phyloP scores from a whole-genome alignment of 352 stramenopile genomes.

The Phytophthora pisi region DNA sequence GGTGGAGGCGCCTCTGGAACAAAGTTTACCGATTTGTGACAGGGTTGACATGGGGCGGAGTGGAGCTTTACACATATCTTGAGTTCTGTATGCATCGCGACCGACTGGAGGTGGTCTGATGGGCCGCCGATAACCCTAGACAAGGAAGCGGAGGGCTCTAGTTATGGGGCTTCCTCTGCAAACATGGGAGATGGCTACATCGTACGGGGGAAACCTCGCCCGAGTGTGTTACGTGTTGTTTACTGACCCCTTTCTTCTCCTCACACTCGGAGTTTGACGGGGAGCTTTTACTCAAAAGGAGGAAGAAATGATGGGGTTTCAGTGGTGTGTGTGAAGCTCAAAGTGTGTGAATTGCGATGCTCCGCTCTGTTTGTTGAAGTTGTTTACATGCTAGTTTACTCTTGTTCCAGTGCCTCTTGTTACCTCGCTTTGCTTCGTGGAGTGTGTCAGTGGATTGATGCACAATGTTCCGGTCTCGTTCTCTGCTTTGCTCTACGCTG shows the following conservation, averaged over 20 bases:
- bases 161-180: background rate
- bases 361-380: constrained; percentile 21
- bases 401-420: constrained; percentile 19
- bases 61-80: constrained; percentile 14
- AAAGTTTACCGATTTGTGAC: constrained; percentile 14
- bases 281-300: constrained; percentile 47
- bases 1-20: constrained; percentile 14
- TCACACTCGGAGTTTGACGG: constrained; percentile 31
- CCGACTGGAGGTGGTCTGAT: constrained; percentile 41
- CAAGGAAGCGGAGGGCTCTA: constrained; percentile 21
- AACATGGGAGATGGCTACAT: background rate
- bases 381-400: constrained; percentile 19
- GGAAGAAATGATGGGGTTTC: constrained; percentile 74
- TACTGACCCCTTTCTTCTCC: constrained; percentile 82
- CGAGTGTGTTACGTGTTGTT: constrained; percentile 58
- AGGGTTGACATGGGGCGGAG: constrained; percentile 21
- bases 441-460: constrained; percentile 23
- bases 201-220: constrained; percentile 16
- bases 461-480: constrained; percentile 9
- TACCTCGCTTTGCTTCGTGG: constrained; percentile 25
- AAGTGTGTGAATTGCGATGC: constrained; percentile 15
- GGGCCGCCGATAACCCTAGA: constrained; percentile 77
- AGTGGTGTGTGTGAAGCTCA: constrained; percentile 38
- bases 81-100: constrained; percentile 33
- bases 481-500: constrained; percentile 22